Base-by-base conservation (phyloP, 371 early-diverging fungal genomes). In the Mucor sp. region DNA sequence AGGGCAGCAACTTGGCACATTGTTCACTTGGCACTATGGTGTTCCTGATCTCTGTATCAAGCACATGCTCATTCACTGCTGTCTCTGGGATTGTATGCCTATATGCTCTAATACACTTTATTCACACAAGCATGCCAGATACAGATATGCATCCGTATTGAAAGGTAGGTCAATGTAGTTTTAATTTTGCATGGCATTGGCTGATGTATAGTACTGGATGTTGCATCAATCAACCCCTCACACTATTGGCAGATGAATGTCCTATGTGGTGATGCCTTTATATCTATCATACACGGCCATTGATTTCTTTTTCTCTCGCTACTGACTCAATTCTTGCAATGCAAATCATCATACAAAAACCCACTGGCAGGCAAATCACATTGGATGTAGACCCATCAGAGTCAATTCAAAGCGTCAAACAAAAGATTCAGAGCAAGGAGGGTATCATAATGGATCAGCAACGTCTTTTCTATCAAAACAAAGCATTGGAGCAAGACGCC, bases 351-450 rank as follows among this genome's bases (percentile, higher is more conserved):
- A 15, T 43, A n/a, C 43, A 43, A 17, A 43, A 0, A 17, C n/a
- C 43, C 6, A 43, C 43, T 2, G n/a, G n/a, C 43, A 17, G n/a
- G 5, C 6, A 17, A 43, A n/a, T 6, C 4, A 43, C 43, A 43
- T 43, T 43, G n/a, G 43, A 43, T n/a, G 43, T 43, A n/a, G n/a
- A 43, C n/a, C 17, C n/a, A 6, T 43, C n/a, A 3, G n/a, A 43
- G n/a, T n/a, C 43, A n/a, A 15, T 43, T 17, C n/a, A 43, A 43
- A 43, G n/a, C 17, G n/a, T n/a, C 43, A 43, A 43, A 17, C 43
- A 43, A 43, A 43, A 43, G 90, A 99, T 99, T 68, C 98, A 98
- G 82, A 97, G 98, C 85, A 97, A 98, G 90, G 98, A 67, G 62
- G 67, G 91, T 66, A 99, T 99, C 75, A 97, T 98, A 64, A 98